These are phyloP conservation scores for Marasmius sp. DNA, from an alignment of 1,284 basidiomycete species.

Conservation along the genomic window DNA sequence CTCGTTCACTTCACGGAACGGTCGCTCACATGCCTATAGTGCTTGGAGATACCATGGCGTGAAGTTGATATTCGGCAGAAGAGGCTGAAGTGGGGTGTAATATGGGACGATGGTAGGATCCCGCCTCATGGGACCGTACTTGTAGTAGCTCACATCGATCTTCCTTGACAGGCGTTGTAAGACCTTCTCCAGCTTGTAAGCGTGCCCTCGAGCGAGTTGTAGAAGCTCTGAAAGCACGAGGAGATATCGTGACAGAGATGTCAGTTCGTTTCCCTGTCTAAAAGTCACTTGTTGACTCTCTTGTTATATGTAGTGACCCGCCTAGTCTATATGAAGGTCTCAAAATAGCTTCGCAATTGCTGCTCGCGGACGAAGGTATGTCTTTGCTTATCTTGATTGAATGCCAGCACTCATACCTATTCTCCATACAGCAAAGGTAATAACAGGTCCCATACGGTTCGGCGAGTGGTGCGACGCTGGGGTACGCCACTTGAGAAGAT, in stretches of 20 bases:
- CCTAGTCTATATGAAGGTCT: slow-evolving; percentile 37
- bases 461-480: slow-evolving; percentile 48
- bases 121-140: neutral
- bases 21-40: slow-evolving; percentile 31
- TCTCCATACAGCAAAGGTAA: slow-evolving; percentile 30
- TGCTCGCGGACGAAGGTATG: slow-evolving; percentile 38
- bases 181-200: slow-evolving; percentile 57
- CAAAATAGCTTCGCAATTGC: slow-evolving; percentile 38
- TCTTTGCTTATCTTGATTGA: neutral
- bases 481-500: slow-evolving; percentile 25
- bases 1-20: neutral
- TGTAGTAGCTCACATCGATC: slow-evolving; percentile 10
- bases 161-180: slow-evolving; percentile 39
- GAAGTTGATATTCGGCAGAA: slow-evolving; percentile 44
- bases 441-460: slow-evolving; percentile 27
- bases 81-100: slow-evolving; percentile 50
- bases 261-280: slow-evolving; percentile 19
- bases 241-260: slow-evolving; percentile 55
- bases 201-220: slow-evolving; percentile 56
- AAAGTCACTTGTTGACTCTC: neutral
- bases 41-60: slow-evolving; percentile 56
- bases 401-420: neutral
- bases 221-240: slow-evolving; percentile 42
- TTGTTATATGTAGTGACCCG: slow-evolving; percentile 25
- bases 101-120: slow-evolving; percentile 51